Evolutionary conservation across 2,329 filamentous ascomycete species (phyloP), one percentile per base, ranked within the genome.

Genomic region (Claviceps pazoutovae): DNA sequence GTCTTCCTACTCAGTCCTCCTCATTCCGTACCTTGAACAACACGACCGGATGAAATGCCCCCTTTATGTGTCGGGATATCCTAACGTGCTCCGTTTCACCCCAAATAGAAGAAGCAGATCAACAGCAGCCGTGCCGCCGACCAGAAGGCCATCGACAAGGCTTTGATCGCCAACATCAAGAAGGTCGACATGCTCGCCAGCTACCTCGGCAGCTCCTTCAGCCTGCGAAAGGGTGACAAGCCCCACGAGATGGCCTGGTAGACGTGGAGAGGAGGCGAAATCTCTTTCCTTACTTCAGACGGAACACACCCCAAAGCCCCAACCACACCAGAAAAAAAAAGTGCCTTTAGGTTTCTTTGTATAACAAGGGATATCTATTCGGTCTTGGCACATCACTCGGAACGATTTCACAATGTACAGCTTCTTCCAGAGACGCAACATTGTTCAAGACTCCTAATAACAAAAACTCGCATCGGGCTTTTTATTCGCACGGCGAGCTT

Each of bases 171-270:
- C 74, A 86, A 78, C 75, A 93, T 98, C 81, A 97, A 97, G 87
- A 96, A 97, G 84, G 89, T 95, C 74, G 86, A 89, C 64, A 79
- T 91, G 75, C 86, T 98, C 66, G 75, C 83, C 71, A 88, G 84
- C 78, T 98, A 98, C 83, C 88, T 98, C 66, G 81, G 81, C 70
- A 88, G 85, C 74, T 88, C 85, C 71, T 98, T 98, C 87, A 94
- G 87, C 83, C 84, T 98, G 75, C 87, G 91, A 78, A 96, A 90
- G 81, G 93, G 93, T 70, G 91, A 98, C 82, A 90, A 91, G 85
- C 93, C 93, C 76, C 93, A 98, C 79, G 88, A 95, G 84, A 97
- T 98, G 93, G 87, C 88, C 78, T 98, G 91, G 83, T 98, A 96
- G 76, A 82, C 58, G 36, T 56, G 57, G 36, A 34, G 19, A 34